Evolutionary conservation across 2,329 filamentous ascomycete genomes (phyloP).

Genomic region (Xylariaceae sp.): DNA sequence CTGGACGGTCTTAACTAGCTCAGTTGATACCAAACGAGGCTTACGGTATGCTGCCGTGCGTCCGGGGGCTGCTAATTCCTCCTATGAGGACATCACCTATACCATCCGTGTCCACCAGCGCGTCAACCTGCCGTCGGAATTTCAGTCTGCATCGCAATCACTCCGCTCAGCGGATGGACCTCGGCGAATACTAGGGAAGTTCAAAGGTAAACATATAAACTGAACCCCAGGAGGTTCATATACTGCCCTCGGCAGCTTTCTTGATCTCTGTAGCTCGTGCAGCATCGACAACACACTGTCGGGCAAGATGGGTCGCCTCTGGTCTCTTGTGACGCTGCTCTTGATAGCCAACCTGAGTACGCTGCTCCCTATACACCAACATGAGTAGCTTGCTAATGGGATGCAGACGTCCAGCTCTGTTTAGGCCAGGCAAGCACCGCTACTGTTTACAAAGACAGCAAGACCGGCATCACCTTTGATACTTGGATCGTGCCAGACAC

Average conservation of each 20-base stretch:
- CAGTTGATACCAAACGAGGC: slow-evolving; percentile 9
- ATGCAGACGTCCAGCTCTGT: slow-evolving; percentile 35
- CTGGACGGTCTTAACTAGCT: slow-evolving; percentile 4
- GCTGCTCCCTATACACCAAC: background rate
- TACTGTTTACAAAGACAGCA: slow-evolving; percentile 50
- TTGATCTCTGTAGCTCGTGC: slow-evolving; percentile 10
- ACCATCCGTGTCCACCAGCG: slow-evolving; percentile 1
- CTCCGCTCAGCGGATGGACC: slow-evolving; percentile 4
- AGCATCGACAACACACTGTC: background rate
- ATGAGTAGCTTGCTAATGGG: slow-evolving; percentile 24
- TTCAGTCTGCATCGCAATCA: slow-evolving; percentile 2
- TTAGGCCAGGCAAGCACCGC: slow-evolving; percentile 34
- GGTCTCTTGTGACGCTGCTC: slow-evolving; percentile 31
- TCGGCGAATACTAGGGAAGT: background rate
- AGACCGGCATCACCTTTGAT: slow-evolving; percentile 60
- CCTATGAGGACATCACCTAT: slow-evolving; percentile 24
- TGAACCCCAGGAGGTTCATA: background rate
- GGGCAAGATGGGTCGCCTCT: slow-evolving; percentile 34
- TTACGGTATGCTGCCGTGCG: slow-evolving; percentile 13
- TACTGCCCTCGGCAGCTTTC: slow-evolving; percentile 3
- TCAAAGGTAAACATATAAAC: slow-evolving; percentile 24
- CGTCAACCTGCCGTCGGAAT: slow-evolving; percentile 5
- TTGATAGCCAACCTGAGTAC: slow-evolving; percentile 34
- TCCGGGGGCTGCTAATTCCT: slow-evolving; percentile 24
- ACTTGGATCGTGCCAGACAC: slow-evolving; percentile 50